Percentiles rank a stretch among this genome's conserved stretches.
phyloP scores from a whole-genome alignment of 495 filamentous ascomycete species.

The Aspergillus conjunctus region DNA sequence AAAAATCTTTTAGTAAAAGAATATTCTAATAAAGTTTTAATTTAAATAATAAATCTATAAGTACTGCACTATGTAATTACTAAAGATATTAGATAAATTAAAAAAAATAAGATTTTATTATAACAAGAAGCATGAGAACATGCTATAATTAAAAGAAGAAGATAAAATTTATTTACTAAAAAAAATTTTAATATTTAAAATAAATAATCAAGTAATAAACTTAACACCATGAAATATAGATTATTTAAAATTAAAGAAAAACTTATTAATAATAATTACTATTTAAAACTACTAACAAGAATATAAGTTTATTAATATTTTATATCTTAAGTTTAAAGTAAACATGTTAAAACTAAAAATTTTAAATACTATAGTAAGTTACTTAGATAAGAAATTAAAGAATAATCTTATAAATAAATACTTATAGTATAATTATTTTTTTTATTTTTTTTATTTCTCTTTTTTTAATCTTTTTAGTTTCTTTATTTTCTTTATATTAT shows the following conservation, averaged over 20 bases:
- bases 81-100: conserved; percentile 3
- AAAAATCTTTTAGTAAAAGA: conserved; percentile 3
- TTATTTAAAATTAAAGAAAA: conserved; percentile 13
- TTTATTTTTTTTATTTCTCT: neutral
- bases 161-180: conserved; percentile 8
- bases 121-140: no score
- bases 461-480: neutral
- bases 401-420: neutral
- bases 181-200: conserved; percentile 11
- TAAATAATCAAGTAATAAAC: conserved; percentile 9
- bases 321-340: conserved; percentile 4
- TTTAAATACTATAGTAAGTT: neutral
- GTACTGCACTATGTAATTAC: conserved; percentile 3
- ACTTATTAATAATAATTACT: conserved; percentile 9
- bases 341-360: conserved; percentile 8
- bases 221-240: conserved; percentile 11
- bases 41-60: neutral
- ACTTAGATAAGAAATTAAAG: neutral
- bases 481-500: conserved; percentile 1
- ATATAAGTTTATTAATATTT: conserved; percentile 13
- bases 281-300: conserved; percentile 3
- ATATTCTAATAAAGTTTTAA: conserved; percentile 7
- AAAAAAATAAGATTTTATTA: conserved; percentile 1
- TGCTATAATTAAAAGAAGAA: conserved; percentile 11
- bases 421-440: neutral